Evolutionary conservation across 2,329 filamentous ascomycete genomes (phyloP), one percentile per base, ranked within the genome.

Genomic region (Pseudopyricularia cyperi): DNA sequence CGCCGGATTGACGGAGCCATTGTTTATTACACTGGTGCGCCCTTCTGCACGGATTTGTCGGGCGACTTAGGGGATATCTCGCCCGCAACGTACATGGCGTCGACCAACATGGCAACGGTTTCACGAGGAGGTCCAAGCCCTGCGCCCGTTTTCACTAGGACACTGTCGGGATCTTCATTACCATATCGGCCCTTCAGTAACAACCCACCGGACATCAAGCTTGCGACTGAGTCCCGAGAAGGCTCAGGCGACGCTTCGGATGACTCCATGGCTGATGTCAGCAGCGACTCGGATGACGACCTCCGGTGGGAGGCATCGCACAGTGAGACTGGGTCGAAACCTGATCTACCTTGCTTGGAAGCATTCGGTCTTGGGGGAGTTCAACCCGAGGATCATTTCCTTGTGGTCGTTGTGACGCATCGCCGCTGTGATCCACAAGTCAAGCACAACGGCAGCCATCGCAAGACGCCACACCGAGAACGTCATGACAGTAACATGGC

Each of bases 1-100:
- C 75, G 76, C 26, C 75, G 72, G 0, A 74, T 80, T 12, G 80
- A 86, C 54, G 88, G 87, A 8, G 82, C 85, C 1, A 85, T 94
- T 57, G 89, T 91, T 17, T 94, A 90, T 61, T 94, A 91, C 63
- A 87, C 77, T 55, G 86, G 85, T 26, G 84, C 85, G 1, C 79
- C 79, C 0, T 95, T 93, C 63, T 93, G 82, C 63, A 89, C 83
- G 1, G 89, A 95, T 63, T 67, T 93, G 3, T 87, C 83, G 15
- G 83, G 83, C 2, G 84, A 89, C 58, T 35, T 52, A 1, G 73
- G 72, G 2, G 72, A 74, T 22, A 55, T 65, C 1, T 74, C 71
- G 0, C 71, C 73, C 1, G 63, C 71, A 2, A 73, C 75, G 1
- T 71, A 76, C 53, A 66, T 75, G 65, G 68, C 70, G 4, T 72